Conservation (phyloP, 768 basidiomycete species). For the Suillus hirtellus region DNA sequence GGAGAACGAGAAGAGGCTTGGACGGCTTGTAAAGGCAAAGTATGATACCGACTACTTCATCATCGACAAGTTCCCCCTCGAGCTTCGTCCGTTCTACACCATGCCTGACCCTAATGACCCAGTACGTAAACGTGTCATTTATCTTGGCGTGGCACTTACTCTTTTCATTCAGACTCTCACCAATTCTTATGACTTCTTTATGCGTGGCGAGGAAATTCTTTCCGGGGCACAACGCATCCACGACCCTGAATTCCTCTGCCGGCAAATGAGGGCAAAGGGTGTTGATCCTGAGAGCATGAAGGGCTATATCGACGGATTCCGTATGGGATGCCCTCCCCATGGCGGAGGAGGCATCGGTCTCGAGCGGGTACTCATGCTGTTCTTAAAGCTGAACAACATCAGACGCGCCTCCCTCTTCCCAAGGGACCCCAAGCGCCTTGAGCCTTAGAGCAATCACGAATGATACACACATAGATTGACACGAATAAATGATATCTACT, state of each 20-base stretch:
- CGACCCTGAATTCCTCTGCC: conserved; percentile 75
- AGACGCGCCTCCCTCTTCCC: conserved; percentile 93
- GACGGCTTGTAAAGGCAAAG: conserved; percentile 85
- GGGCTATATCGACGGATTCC: conserved; percentile 92
- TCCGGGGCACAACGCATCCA: conserved; percentile 98
- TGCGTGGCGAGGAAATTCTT: conserved; percentile 98
- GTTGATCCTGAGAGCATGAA: conserved; percentile 93
- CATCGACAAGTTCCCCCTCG: conserved; percentile 98
- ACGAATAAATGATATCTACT: conserved; percentile 1
- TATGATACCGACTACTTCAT: conserved; percentile 99
- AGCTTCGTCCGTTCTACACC: conserved; percentile 96
- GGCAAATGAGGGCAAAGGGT: conserved; percentile 85
- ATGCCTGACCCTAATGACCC: conserved; percentile 96
- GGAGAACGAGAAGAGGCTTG: conserved; percentile 92
- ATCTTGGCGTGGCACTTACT: conserved; percentile 11
- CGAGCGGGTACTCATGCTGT: conserved; percentile 96
- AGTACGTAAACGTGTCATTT: conserved; percentile 43
- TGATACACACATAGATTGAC: conserved; percentile 1
- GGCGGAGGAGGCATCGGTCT: conserved; percentile 96
- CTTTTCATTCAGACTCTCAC: conserved; percentile 65
- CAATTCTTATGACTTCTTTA: conserved; percentile 99
- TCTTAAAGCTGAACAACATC: conserved; percentile 96
- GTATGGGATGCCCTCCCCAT: conserved; percentile 92
- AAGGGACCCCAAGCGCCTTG: conserved; percentile 92
- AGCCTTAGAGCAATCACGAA: conserved; percentile 53